Evolutionary conservation across 169 alveolate species (phyloP).

Genomic region (Plasmodium cynomolgi): DNA sequence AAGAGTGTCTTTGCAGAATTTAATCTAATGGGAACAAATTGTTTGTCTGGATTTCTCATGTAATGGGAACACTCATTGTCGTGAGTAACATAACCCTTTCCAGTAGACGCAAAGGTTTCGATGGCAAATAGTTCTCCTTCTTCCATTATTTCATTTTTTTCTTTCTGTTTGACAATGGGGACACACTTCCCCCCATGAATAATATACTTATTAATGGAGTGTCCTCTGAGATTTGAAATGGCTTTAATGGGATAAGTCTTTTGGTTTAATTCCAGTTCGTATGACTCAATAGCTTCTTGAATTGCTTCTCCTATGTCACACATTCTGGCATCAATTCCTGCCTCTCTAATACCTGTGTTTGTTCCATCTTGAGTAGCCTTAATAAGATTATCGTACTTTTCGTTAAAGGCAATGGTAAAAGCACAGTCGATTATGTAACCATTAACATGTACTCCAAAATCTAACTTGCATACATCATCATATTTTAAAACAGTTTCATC

Average conservation of each 20-base stretch:
- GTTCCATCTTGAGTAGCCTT: slow-evolving; percentile 99
- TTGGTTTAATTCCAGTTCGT: slow-evolving; percentile 96
- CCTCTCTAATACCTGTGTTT: slow-evolving; percentile 96
- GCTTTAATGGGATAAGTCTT: slow-evolving; percentile 95
- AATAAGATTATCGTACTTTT: slow-evolving; percentile 86
- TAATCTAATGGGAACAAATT: slow-evolving; percentile 90
- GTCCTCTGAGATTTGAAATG: slow-evolving; percentile 98
- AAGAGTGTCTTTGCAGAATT: slow-evolving; percentile 94
- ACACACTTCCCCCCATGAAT: slow-evolving; percentile 99
- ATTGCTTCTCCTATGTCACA: slow-evolving; percentile 98
- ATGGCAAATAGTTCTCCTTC: slow-evolving; percentile 99
- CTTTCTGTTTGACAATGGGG: slow-evolving; percentile 96
- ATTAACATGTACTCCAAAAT: slow-evolving; percentile 99
- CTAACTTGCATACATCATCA: slow-evolving; percentile 96
- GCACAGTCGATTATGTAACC: slow-evolving; percentile 99
- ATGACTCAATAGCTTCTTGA: slow-evolving; percentile 98
- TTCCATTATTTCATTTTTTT: slow-evolving; percentile 95
- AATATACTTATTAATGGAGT: slow-evolving; percentile 96
- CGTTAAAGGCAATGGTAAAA: slow-evolving; percentile 97
- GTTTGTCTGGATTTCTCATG: slow-evolving; percentile 96
- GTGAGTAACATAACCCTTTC: slow-evolving; percentile 94
- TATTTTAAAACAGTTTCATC: slow-evolving; percentile 87
- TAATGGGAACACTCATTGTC: slow-evolving; percentile 96
- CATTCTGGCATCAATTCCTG: slow-evolving; percentile 98
- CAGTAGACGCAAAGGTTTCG: slow-evolving; percentile 99